Percentiles rank a stretch among this genome's conserved stretches.
These are phyloP conservation scores for Orbilia brochopaga DNA, from an alignment of 2,329 filamentous ascomycete genomes.

Conservation along the genomic window DNA sequence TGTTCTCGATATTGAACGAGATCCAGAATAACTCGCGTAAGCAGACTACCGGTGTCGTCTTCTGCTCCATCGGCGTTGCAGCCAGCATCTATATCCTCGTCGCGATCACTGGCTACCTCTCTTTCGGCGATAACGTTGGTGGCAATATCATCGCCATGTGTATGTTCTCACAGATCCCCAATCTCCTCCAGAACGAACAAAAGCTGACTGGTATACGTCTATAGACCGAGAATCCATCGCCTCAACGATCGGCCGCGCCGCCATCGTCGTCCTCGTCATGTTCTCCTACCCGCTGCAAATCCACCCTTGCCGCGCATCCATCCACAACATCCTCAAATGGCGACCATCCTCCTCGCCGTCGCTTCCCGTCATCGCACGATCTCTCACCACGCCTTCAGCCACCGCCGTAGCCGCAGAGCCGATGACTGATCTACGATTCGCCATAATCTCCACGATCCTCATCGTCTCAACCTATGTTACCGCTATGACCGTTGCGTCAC, in stretches of 20 bases:
- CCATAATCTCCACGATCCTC: constrained; percentile 83
- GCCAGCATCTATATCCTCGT: constrained; percentile 86
- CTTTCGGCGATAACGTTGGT: constrained; percentile 85
- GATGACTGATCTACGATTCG: constrained; percentile 89
- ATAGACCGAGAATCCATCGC: constrained; percentile 73
- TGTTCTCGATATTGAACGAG: constrained; percentile 98
- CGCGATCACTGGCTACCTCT: constrained; percentile 92
- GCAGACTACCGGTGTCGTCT: constrained; percentile 78
- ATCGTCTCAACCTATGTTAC: constrained; percentile 84
- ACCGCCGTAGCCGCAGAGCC: constrained; percentile 59
- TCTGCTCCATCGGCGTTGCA: constrained; percentile 85
- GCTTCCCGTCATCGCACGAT: constrained; percentile 54
- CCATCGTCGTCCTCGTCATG: constrained; percentile 93
- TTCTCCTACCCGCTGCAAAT: constrained; percentile 96
- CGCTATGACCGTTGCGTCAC: constrained; percentile 85
- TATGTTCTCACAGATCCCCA: constrained; percentile 60
- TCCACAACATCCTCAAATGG: constrained; percentile 95
- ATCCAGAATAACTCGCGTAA: constrained; percentile 81
- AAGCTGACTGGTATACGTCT: constrained; percentile 33
- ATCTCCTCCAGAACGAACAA: background rate
- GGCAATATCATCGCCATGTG: constrained; percentile 96
- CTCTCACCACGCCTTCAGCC: constrained; percentile 56
- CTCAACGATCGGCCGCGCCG: constrained; percentile 90
- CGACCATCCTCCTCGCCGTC: constrained; percentile 63
- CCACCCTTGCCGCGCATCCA: constrained; percentile 91